Conservation (phyloP, 108 stramenopile genomes). For the Skeletonema costatum region DNA sequence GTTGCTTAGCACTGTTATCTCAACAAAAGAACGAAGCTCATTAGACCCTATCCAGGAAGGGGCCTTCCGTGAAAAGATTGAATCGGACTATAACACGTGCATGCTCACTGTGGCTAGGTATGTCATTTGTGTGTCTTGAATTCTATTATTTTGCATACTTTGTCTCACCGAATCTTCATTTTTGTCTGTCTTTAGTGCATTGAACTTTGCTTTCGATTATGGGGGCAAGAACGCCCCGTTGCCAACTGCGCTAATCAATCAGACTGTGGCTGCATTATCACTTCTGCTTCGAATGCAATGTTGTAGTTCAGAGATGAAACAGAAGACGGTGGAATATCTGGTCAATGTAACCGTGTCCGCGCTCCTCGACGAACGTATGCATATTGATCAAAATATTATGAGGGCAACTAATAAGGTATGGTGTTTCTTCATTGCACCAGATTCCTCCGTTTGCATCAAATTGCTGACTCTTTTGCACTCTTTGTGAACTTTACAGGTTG, state of each 20-base stretch:
- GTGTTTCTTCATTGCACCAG: neutral
- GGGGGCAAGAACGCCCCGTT: constrained; percentile 45
- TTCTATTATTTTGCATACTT: neutral
- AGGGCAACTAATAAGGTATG: constrained; percentile 78
- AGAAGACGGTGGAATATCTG: constrained; percentile 56
- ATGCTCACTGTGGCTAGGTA: neutral
- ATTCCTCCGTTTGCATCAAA: neutral
- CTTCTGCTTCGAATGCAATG: constrained; percentile 57
- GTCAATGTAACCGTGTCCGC: constrained; percentile 58
- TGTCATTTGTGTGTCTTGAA: neutral
- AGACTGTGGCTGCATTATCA: constrained; percentile 60
- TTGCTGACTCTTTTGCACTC: neutral
- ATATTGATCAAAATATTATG: constrained; percentile 41
- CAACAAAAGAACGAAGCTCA: neutral
- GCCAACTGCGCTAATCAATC: constrained; percentile 67
- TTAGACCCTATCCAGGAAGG: neutral
- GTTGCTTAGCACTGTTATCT: neutral
- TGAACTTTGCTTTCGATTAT: constrained; percentile 65
- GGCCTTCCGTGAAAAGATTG: constrained; percentile 1
- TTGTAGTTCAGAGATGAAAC: constrained; percentile 35
- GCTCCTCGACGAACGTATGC: constrained; percentile 72
- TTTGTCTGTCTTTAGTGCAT: constrained; percentile 34
- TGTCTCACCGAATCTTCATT: neutral
- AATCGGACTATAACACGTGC: neutral
- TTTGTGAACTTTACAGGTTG: constrained; percentile 35